Base-by-base conservation (phyloP, 2,329 filamentous ascomycete genomes). In the Trichoderma oligosporum region DNA sequence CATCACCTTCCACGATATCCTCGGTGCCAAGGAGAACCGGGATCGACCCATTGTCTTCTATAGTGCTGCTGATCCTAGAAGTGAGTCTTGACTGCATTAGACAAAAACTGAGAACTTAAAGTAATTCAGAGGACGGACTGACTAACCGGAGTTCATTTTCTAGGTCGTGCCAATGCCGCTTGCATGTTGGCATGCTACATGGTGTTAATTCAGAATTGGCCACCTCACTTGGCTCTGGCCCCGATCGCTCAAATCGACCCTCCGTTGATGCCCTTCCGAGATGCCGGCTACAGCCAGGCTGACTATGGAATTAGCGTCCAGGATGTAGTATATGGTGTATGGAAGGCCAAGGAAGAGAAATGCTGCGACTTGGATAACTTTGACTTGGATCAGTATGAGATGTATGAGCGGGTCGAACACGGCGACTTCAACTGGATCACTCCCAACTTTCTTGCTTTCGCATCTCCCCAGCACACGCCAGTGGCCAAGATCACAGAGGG, bases 391-490 rank as follows among this genome's bases (percentile, higher is more conserved):
- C 91, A 97, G 83, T 99, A 99, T 71, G 94, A 99, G 76, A 88
- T 84, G 70, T 99, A 84, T 67, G 94, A 99, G 76, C 84, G 94
- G 58, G 94, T 99, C 18, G 94, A 99, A 71, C 91, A 97, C 79
- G 94, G 94, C 62, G 94, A 99, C 76, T 99, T 99, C 87, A 99
- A 99, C 82, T 99, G 94, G 94, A 83, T 99, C 59, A 96, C 92
- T 5, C 92, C 93, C 7, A 80, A 92, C 68, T 99, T 99, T 76
- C 82, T 99, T 51, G 94, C 94, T 20, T 97, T 99, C 71, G 94
- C 94, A 42, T 97, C 93, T 18, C 94, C 94, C 9, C 91, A 97
- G 73, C 87, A 92, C 67, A 80, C 83, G 57, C 89, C 91, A 4
- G 83, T 88, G 11, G 81, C 84, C 56, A 85, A 87, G 61, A 86